Evolutionary conservation across 257 asterid genomes (phyloP).

Genomic region (Voacanga thouarsii): DNA sequence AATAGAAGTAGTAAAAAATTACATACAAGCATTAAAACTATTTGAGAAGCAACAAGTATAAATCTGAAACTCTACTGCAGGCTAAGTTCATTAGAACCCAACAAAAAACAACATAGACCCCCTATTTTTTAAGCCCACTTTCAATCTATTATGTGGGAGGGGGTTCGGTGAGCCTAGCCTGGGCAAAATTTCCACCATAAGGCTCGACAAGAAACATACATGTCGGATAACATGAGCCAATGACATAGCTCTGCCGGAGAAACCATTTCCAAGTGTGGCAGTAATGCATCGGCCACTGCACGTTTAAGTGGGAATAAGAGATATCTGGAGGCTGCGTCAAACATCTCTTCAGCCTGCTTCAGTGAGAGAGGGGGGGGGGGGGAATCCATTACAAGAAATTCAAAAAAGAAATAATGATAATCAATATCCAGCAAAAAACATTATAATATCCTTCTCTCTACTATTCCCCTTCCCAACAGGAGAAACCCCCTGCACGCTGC

Average conservation of each 20-base stretch:
- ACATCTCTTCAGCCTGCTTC: constrained; percentile 79
- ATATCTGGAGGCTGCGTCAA: constrained; percentile 96
- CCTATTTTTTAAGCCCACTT: no score
- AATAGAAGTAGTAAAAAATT: background rate
- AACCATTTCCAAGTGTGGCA: constrained; percentile 78
- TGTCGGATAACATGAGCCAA: constrained; percentile 85
- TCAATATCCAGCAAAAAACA: background rate
- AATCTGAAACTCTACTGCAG: background rate
- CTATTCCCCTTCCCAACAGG: background rate
- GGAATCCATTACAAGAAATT: background rate
- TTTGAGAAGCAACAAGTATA: background rate
- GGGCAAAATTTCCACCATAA: background rate
- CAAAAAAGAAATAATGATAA: background rate
- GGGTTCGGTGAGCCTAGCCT: background rate
- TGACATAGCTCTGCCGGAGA: constrained; percentile 84
- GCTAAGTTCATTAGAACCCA: background rate
- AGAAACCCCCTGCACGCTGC: background rate
- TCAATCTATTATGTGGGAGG: background rate
- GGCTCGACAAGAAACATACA: constrained; percentile 46
- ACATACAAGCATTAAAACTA: background rate
- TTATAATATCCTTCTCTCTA: background rate
- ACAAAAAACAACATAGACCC: background rate
- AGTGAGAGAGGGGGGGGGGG: no score
- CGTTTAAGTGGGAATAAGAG: constrained; percentile 92
- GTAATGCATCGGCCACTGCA: constrained; percentile 87